Evolutionary conservation across 352 stramenopile species (phyloP).

Genomic region (Phytophthora quininea): DNA sequence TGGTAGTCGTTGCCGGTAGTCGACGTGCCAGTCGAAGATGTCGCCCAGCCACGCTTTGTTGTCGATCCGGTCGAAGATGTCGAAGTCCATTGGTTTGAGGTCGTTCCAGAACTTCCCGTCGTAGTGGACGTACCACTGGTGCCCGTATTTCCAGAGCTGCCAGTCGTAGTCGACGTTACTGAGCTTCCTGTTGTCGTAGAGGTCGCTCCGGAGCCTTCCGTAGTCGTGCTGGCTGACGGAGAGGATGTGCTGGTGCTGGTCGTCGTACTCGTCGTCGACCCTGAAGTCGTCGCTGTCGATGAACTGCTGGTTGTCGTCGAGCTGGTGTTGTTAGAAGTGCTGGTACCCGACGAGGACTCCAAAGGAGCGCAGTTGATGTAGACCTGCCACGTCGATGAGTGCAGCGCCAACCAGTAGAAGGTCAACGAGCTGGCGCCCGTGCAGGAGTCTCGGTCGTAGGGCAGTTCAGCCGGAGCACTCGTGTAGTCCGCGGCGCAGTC

Average conservation of each 20-base stretch:
- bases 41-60: slow-evolving; percentile 16
- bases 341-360: slow-evolving; percentile 16
- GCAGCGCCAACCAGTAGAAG: slow-evolving; percentile 51
- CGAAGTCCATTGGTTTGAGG: too few relatives aligned
- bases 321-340: slow-evolving; percentile 21
- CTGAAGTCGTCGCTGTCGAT: slow-evolving; percentile 13
- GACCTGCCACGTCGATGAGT: slow-evolving; percentile 44
- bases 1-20: slow-evolving; percentile 19
- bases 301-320: slow-evolving; percentile 7
- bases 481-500: slow-evolving; percentile 30
- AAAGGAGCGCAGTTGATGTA: slow-evolving; percentile 41
- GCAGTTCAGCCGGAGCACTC: slow-evolving; percentile 33
- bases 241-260: slow-evolving; percentile 1
- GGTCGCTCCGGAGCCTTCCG: too few relatives aligned
- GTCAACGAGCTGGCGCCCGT: slow-evolving; percentile 30
- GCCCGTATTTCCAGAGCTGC: slow-evolving; percentile 8
- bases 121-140: slow-evolving; percentile 5
- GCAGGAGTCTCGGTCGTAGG: slow-evolving; percentile 37
- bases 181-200: too few relatives aligned
- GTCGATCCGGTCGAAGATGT: slow-evolving; percentile 14
- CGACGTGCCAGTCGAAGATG: too few relatives aligned
- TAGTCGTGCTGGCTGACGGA: too few relatives aligned
- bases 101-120: neutral
- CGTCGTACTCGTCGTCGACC: too few relatives aligned
- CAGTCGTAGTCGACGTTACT: slow-evolving; percentile 21